Evolutionary conservation across 2,329 filamentous ascomycete genomes (phyloP).

Genomic region (Diplocarpon rosae): DNA sequence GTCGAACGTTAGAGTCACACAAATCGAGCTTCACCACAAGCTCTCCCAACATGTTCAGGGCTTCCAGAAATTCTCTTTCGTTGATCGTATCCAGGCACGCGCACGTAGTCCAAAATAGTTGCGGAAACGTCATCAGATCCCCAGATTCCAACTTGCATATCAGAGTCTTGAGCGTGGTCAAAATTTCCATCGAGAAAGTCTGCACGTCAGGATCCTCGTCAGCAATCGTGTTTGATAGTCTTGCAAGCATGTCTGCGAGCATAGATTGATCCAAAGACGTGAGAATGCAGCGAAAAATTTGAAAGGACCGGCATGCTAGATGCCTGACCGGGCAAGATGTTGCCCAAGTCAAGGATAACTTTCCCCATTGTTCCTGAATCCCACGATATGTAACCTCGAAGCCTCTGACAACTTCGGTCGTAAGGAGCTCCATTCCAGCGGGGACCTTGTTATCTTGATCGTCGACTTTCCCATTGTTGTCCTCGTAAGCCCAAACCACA

Average conservation of each 20-base stretch:
- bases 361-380: constrained; percentile 85
- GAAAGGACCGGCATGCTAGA: constrained; percentile 91
- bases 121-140: constrained; percentile 79
- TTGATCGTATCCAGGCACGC: constrained; percentile 96
- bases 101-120: constrained; percentile 95
- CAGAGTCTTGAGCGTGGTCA: constrained; percentile 86
- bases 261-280: constrained; percentile 85
- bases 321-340: constrained; percentile 94
- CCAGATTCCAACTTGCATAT: constrained; percentile 73
- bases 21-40: constrained; percentile 79
- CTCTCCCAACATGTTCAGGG: constrained; percentile 80
- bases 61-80: constrained; percentile 87
- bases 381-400: constrained; percentile 77
- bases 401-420: constrained; percentile 69
- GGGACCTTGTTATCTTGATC: constrained; percentile 72
- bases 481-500: constrained; percentile 90
- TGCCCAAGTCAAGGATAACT: constrained; percentile 85
- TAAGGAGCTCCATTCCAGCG: constrained; percentile 74
- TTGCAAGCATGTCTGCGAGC: constrained; percentile 92
- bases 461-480: constrained; percentile 70
- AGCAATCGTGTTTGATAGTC: constrained; percentile 92
- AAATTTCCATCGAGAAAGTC: constrained; percentile 94
- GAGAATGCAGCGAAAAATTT: constrained; percentile 89
- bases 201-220: constrained; percentile 92
- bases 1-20: constrained; percentile 54